Conservation (phyloP, 2,329 filamentous ascomycete genomes). For the Alternaria novae-zelandiae region DNA sequence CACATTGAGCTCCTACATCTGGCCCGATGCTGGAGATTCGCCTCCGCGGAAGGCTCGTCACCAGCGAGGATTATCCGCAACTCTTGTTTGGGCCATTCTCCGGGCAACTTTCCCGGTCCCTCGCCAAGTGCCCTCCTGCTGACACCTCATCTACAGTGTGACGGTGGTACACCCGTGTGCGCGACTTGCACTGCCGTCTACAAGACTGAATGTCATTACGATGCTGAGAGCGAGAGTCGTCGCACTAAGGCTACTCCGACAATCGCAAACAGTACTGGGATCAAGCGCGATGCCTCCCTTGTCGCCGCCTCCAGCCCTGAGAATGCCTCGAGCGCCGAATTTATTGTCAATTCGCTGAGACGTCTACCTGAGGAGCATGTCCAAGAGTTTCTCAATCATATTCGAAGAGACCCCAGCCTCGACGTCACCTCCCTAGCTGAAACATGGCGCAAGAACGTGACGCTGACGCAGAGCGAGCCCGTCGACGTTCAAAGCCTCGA, state of each 20-base stretch:
- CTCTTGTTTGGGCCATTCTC: background rate
- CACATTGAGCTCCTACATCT: background rate
- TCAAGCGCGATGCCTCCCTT: conserved; percentile 39
- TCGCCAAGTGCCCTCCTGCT: conserved; percentile 11
- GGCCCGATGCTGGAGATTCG: conserved; percentile 12
- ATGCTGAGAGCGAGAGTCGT: conserved; percentile 56
- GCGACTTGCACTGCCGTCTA: conserved; percentile 60
- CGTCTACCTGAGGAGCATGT: conserved; percentile 55
- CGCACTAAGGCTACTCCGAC: conserved; percentile 49
- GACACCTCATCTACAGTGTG: conserved; percentile 51
- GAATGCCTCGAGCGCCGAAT: conserved; percentile 31
- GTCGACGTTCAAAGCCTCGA: conserved; percentile 40
- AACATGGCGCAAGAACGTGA: conserved; percentile 48
- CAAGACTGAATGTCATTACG: conserved; percentile 58
- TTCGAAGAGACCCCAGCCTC: conserved; percentile 50
- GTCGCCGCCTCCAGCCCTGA: conserved; percentile 15
- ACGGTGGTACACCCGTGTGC: conserved; percentile 57
- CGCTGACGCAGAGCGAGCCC: conserved; percentile 37
- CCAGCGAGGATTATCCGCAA: background rate
- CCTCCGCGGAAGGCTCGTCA: conserved; percentile 28
- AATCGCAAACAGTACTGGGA: conserved; percentile 20
- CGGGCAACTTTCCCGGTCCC: background rate
- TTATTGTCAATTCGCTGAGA: conserved; percentile 54
- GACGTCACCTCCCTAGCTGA: conserved; percentile 51
- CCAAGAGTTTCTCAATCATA: conserved; percentile 50